Conservation (phyloP, 371 early-diverging fungal species). For the Actinomucor elegans region DNA sequence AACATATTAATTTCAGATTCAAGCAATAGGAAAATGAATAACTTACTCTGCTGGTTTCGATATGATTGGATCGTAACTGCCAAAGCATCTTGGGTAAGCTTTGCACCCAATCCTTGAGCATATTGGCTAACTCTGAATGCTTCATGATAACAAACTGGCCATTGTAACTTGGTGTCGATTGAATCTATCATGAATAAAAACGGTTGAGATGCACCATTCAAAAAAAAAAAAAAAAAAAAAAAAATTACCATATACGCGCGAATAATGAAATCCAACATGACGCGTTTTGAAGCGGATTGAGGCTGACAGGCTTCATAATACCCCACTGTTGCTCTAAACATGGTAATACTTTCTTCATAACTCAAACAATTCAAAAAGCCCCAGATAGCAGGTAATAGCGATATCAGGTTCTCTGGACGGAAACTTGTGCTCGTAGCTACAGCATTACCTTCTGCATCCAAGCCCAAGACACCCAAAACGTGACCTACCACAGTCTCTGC, state of each 20-base stretch:
- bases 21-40: neutral
- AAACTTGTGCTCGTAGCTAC: slow-evolving; percentile 40
- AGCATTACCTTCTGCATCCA: slow-evolving; percentile 13
- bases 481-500: slow-evolving; percentile 55
- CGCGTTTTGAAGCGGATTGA: slow-evolving; percentile 38
- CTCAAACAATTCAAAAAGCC: slow-evolving; percentile 57
- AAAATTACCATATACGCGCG: slow-evolving; percentile 38
- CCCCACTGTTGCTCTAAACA: slow-evolving; percentile 43
- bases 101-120: slow-evolving; percentile 35
- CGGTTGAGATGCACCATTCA: slow-evolving; percentile 39
- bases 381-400: slow-evolving; percentile 61
- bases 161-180: slow-evolving; percentile 42
- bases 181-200: slow-evolving; percentile 22
- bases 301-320: slow-evolving; percentile 39
- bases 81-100: slow-evolving; percentile 58
- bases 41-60: slow-evolving; percentile 49
- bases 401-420: slow-evolving; percentile 48
- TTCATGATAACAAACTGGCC: slow-evolving; percentile 29
- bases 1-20: neutral
- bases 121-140: slow-evolving; percentile 18
- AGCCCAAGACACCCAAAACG: slow-evolving; percentile 51
- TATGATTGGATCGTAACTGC: slow-evolving; percentile 47
- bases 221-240: neutral
- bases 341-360: slow-evolving; percentile 29
- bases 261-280: slow-evolving; percentile 41